A percentile compares a stretch with the other conserved stretches of the same genome.
Evolutionary conservation across 2,329 filamentous ascomycete genomes (phyloP).

Genomic region (Ampelomyces quisqualis): DNA sequence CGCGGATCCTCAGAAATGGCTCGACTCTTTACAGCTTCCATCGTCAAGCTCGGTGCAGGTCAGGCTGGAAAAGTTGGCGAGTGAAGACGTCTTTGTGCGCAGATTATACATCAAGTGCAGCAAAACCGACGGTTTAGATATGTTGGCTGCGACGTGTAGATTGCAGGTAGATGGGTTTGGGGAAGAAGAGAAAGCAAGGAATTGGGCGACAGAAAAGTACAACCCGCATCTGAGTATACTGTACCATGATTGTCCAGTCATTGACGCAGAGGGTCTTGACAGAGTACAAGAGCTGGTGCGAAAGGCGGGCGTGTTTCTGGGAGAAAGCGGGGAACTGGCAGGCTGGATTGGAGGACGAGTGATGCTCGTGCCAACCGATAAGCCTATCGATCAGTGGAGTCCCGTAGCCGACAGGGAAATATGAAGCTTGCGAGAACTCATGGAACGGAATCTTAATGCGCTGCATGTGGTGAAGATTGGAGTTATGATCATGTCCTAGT

Average conservation of each 20-base stretch:
- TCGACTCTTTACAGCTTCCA: slow-evolving; percentile 35
- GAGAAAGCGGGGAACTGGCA: slow-evolving; percentile 22
- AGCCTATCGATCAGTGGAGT: slow-evolving; percentile 41
- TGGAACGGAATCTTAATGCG: too few relatives aligned
- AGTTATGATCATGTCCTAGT: too few relatives aligned
- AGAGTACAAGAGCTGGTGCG: slow-evolving; percentile 21
- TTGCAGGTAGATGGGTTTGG: slow-evolving; percentile 26
- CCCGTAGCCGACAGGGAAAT: slow-evolving; percentile 38
- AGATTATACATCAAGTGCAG: slow-evolving; percentile 44
- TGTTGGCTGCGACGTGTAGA: slow-evolving; percentile 34
- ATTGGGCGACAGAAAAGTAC: slow-evolving; percentile 39
- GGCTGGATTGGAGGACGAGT: slow-evolving; percentile 42
- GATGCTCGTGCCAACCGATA: slow-evolving; percentile 45
- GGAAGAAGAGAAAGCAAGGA: slow-evolving; percentile 22
- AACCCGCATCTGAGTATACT: slow-evolving; percentile 46
- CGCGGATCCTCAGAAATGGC: slow-evolving; percentile 42
- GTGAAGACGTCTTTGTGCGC: slow-evolving; percentile 42
- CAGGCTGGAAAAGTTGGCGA: slow-evolving; percentile 33
- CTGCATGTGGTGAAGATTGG: too few relatives aligned
- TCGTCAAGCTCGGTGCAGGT: slow-evolving; percentile 21
- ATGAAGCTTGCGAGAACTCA: too few relatives aligned
- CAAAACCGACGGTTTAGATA: slow-evolving; percentile 29
- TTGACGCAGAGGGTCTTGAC: slow-evolving; percentile 24
- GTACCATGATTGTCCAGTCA: slow-evolving; percentile 36
- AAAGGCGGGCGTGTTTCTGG: slow-evolving; percentile 27